Evolutionary conservation across 1,139 yeast genomes (phyloP).

Genomic region (Suhomyces wounanorum): DNA sequence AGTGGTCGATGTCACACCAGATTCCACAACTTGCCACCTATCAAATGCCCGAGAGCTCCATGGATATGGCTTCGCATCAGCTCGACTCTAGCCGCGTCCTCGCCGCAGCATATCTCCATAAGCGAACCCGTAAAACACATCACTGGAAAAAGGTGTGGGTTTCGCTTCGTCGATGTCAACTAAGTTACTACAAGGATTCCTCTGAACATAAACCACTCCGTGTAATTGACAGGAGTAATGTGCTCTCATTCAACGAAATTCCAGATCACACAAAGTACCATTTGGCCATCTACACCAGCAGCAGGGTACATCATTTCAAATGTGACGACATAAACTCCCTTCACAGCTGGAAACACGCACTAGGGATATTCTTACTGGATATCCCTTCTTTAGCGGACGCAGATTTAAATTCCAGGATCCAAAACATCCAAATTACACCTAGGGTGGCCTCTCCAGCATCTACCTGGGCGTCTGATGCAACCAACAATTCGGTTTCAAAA

Average conservation of each 20-base stretch:
- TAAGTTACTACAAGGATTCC: constrained; percentile 59
- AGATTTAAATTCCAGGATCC: background rate
- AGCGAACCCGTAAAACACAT: constrained; percentile 27
- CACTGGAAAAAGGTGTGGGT: constrained; percentile 60
- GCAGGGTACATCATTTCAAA: constrained; percentile 45
- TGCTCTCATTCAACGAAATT: constrained; percentile 29
- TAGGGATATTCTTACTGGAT: constrained; percentile 27
- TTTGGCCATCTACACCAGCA: constrained; percentile 44
- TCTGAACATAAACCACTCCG: constrained; percentile 56
- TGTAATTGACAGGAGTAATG: constrained; percentile 34
- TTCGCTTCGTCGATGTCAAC: constrained; percentile 55
- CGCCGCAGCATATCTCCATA: constrained; percentile 18
- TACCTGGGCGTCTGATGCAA: background rate
- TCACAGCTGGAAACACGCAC: constrained; percentile 43
- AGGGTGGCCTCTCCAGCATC: background rate
- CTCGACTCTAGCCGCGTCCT: constrained; percentile 8
- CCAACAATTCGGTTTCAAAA: background rate
- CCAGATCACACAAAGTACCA: constrained; percentile 38
- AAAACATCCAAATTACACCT: background rate
- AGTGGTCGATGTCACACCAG: background rate
- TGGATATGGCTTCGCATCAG: constrained; percentile 1
- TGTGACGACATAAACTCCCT: constrained; percentile 38
- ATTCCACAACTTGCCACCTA: background rate
- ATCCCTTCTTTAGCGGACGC: background rate
- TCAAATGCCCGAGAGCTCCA: background rate